These are phyloP conservation scores for Brassica cretica DNA, from an alignment of 345 rosid genomes.

Conservation along the genomic window DNA sequence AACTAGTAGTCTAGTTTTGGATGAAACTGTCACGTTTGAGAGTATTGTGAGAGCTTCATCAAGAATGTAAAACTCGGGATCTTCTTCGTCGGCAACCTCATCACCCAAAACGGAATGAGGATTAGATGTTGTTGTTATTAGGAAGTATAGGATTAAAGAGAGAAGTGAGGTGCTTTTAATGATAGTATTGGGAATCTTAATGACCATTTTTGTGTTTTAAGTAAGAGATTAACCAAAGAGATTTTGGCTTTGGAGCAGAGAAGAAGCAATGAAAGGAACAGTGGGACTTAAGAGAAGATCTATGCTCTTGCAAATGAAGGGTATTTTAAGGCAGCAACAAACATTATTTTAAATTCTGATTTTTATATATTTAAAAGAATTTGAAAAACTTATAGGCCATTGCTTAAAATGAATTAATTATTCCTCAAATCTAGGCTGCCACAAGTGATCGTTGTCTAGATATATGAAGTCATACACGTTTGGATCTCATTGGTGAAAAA, in stretches of 20 bases:
- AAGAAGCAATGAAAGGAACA: conserved; percentile 27
- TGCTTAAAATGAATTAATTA: conserved; percentile 13
- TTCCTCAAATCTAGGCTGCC: conserved; percentile 35
- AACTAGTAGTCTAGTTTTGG: conserved; percentile 22
- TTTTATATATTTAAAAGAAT: not conserved
- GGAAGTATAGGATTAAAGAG: conserved; percentile 16
- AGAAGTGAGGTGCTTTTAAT: conserved; percentile 15
- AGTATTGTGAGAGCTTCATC: conserved; percentile 21
- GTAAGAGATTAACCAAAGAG: conserved; percentile 27
- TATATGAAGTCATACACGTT: not conserved
- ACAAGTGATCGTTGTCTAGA: conserved; percentile 27
- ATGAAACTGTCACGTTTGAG: conserved; percentile 12
- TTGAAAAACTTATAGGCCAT: not conserved
- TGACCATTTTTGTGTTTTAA: conserved; percentile 14
- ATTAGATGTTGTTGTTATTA: conserved; percentile 2
- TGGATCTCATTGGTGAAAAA: conserved; percentile 1
- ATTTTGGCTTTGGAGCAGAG: conserved; percentile 30
- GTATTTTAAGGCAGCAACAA: conserved; percentile 28
- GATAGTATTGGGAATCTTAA: conserved; percentile 4
- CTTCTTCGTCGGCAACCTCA: conserved; percentile 19
- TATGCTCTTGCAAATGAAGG: conserved; percentile 34
- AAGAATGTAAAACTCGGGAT: conserved; percentile 20
- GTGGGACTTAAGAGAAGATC: conserved; percentile 31
- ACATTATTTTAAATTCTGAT: conserved; percentile 21
- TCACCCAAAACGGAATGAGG: conserved; percentile 20